Base-by-base conservation (phyloP, 2,329 filamentous ascomycete species). In the Gremmenia infestans region DNA sequence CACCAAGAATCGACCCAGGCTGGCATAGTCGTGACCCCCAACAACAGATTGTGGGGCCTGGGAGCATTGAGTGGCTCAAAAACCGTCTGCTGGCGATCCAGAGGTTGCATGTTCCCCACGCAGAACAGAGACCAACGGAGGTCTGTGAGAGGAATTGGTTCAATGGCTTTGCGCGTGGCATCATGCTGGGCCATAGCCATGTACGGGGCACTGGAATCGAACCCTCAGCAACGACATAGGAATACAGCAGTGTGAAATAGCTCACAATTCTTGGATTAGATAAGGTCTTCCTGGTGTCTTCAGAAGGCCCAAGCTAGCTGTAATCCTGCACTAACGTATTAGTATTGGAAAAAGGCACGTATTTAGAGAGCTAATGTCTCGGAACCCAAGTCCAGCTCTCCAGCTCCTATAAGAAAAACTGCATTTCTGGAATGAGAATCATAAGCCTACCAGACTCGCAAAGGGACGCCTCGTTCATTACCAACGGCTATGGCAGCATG, bases 81-180 rank as follows among this genome's bases (percentile, higher is more conserved):
- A 59, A 70, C 42, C 65, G 64, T 49, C 68, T 67, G 68, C 48
- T 72, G 68, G 5, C 70, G 67, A 15, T 60, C 56, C 64, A 71
- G 69, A 4, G 72, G 66, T 1, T 53, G 54, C 73, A 77, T 75
- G 22, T 56, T 63, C n/a, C 60, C 63, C 1, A 69, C 68, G 50
- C 72, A 73, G 6, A 73, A 63, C 49, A 74, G 57, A 3, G 73
- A 75, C 73, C 73, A 76, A 15, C 70, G 52, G 9, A 76, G 23
- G 7, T 62, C 47, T 22, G 43, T 28, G 0, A 39, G 42, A 15
- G 56, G 45, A 17, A 65, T 60, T 1, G 32, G 17, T 46, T 61
- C 53, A 5, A 63, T 48, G 5, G 64, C 54, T 19, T 52, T 48
- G 14, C 51, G 28, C 14, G 61, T 65, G 3, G 40, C 54, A 4